Evolutionary conservation across 2,329 filamentous ascomycete genomes (phyloP).

Genomic region (Aspergillus amoenus): DNA sequence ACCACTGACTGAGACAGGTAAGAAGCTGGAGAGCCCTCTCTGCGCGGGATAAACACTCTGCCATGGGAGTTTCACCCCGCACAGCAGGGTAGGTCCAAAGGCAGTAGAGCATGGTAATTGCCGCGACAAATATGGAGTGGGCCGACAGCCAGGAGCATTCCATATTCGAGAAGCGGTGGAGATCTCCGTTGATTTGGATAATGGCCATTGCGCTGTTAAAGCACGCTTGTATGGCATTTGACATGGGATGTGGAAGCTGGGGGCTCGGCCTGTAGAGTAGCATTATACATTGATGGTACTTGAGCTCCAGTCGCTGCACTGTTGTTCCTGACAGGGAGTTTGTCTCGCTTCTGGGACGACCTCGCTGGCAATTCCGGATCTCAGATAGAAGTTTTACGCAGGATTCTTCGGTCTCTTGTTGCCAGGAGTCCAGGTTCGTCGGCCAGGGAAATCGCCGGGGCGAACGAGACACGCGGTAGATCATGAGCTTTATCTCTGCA

Average conservation of each 20-base stretch:
- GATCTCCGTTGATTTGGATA: not conserved
- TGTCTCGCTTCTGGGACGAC: not conserved
- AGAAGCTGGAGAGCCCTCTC: not conserved
- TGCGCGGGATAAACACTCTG: not conserved
- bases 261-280: slow-evolving; percentile 1
- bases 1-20: slow-evolving; percentile 1
- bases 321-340: not conserved
- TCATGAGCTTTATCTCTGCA: slow-evolving; percentile 8
- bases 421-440: not conserved
- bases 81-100: not conserved
- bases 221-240: not conserved
- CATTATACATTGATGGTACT: slow-evolving; percentile 7
- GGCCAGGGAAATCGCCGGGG: slow-evolving; percentile 7
- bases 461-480: slow-evolving; percentile 5
- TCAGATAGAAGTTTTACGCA: not conserved
- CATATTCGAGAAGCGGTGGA: slow-evolving; percentile 7
- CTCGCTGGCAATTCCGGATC: not conserved
- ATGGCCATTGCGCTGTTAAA: slow-evolving; percentile 4
- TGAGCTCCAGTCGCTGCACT: slow-evolving; percentile 3
- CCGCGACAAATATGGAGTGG: slow-evolving; percentile 5
- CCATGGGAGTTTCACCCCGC: not conserved
- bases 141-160: slow-evolving; percentile 7
- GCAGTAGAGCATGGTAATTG: slow-evolving; percentile 3
- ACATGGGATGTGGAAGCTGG: not conserved
- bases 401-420: not conserved